Percentiles rank a stretch among this genome's conserved stretches.
Conservation (phyloP, 148 eudicot genomes). For the Rhododendron henanense region DNA sequence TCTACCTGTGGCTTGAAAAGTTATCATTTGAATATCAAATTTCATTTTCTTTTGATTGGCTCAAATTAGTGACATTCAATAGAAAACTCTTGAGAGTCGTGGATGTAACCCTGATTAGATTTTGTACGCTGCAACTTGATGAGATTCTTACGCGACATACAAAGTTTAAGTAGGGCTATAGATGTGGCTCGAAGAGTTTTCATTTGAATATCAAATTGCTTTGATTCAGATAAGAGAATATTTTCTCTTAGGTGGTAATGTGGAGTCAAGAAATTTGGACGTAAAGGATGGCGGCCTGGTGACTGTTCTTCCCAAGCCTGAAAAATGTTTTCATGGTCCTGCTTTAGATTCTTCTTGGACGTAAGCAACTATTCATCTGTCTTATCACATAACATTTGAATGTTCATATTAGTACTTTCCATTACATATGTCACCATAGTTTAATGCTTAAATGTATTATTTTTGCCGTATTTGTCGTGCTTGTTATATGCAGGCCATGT, state of each 20-base stretch:
- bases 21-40: background rate
- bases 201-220: constrained; percentile 1
- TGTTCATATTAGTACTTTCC: background rate
- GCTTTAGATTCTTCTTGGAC: constrained; percentile 49
- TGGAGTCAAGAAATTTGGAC: constrained; percentile 8
- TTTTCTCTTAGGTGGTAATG: constrained; percentile 14
- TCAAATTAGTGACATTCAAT: background rate
- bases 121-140: background rate
- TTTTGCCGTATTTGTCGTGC: background rate
- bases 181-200: background rate
- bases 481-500: background rate
- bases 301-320: constrained; percentile 11
- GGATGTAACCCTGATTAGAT: background rate
- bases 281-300: constrained; percentile 6
- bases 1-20: background rate
- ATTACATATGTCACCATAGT: background rate
- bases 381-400: background rate
- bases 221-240: background rate
- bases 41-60: background rate
- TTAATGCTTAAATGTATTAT: background rate
- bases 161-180: background rate
- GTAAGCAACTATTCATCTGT: constrained; percentile 33
- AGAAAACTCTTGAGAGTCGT: background rate
- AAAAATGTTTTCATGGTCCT: constrained; percentile 37
- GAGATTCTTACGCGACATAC: background rate